These are phyloP conservation scores for Bacidia rubella DNA, from an alignment of 495 filamentous ascomycete species.

Conservation along the genomic window DNA sequence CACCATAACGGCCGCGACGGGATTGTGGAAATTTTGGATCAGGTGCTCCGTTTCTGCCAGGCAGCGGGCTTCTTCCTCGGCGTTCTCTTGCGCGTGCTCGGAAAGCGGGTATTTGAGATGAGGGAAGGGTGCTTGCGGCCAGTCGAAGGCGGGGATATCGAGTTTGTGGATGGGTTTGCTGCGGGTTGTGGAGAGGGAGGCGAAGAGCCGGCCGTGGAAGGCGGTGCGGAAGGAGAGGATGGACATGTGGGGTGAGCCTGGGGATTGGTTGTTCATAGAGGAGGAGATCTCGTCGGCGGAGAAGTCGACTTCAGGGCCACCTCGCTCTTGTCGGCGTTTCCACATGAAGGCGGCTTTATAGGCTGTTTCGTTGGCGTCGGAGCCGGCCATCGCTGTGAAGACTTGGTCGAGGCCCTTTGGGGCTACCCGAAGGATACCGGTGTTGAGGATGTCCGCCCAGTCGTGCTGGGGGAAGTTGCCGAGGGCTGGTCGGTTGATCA, in stretches of 20 bases:
- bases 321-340: conserved; percentile 76
- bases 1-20: conserved; percentile 79
- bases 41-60: conserved; percentile 80
- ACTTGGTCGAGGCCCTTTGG: conserved; percentile 89
- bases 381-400: conserved; percentile 91
- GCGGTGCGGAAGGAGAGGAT: conserved; percentile 87
- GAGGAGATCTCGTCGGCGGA: conserved; percentile 63
- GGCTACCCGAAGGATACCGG: conserved; percentile 77
- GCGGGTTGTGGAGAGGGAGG: conserved; percentile 80
- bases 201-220: conserved; percentile 96
- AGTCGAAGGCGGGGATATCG: conserved; percentile 96
- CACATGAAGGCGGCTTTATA: conserved; percentile 99
- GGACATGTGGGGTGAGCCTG: conserved; percentile 70
- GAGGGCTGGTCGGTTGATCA: conserved; percentile 90
- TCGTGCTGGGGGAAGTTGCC: conserved; percentile 91
- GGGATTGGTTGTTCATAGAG: conserved; percentile 73
- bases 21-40: conserved; percentile 69
- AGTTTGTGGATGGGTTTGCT: conserved; percentile 97
- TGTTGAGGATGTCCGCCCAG: conserved; percentile 75
- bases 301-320: conserved; percentile 71
- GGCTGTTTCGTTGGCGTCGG: conserved; percentile 97
- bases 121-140: conserved; percentile 94
- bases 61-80: conserved; percentile 67
- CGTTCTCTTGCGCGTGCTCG: conserved; percentile 69
- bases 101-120: conserved; percentile 81